phyloP scores from a whole-genome alignment of 129 eudicot genomes.

The Ambrosia trifida region DNA sequence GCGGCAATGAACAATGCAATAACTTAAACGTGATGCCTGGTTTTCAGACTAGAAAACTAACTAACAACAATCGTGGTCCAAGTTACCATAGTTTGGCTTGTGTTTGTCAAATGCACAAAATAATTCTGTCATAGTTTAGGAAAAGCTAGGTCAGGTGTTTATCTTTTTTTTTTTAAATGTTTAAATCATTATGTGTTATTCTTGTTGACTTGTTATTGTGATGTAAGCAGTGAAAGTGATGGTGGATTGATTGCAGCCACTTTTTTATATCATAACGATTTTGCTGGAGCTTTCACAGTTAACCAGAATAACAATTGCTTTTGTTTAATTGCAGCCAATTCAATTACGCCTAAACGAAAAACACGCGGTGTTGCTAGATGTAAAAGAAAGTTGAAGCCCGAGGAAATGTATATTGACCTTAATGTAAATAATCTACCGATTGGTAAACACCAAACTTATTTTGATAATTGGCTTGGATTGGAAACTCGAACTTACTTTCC shows the following conservation, averaged over 20 bases:
- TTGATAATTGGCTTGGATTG: too few species aligned
- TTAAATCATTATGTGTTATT: not conserved
- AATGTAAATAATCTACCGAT: too few species aligned
- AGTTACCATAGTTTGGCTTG: conserved; percentile 35
- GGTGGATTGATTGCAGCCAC: conserved; percentile 5
- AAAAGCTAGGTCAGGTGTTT: not conserved
- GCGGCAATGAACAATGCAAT: conserved; percentile 18
- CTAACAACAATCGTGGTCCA: conserved; percentile 38
- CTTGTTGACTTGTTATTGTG: not conserved
- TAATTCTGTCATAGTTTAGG: conserved; percentile 27
- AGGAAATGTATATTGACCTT: too few species aligned
- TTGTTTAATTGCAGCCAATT: too few species aligned
- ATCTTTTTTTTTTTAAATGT: not conserved
- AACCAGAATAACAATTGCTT: too few species aligned
- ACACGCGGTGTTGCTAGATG: too few species aligned
- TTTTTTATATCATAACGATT: too few species aligned
- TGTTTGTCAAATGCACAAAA: conserved; percentile 35
- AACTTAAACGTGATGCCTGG: conserved; percentile 29
- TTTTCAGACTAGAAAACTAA: conserved; percentile 45
- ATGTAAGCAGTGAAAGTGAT: conserved; percentile 15
- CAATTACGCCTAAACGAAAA: too few species aligned
- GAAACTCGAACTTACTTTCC: too few species aligned
- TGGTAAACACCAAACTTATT: too few species aligned
- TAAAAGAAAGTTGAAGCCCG: too few species aligned
- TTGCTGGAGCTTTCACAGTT: too few species aligned